Conservation (phyloP, 2,329 filamentous ascomycete genomes). For the Emergomyces africanus region DNA sequence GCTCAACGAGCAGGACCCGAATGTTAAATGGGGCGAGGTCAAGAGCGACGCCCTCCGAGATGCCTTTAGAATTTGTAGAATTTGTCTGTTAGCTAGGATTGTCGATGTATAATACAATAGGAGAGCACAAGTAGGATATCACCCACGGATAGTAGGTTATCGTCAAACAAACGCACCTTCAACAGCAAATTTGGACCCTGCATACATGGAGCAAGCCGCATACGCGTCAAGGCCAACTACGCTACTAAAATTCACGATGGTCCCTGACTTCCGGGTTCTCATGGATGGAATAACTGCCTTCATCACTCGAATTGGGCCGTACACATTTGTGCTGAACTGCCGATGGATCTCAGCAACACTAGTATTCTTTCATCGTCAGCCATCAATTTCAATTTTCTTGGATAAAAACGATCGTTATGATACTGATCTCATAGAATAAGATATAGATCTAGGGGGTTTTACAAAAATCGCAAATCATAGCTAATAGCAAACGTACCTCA, state of each 20-base stretch:
- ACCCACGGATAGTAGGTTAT: neutral
- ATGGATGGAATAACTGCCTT: slow-evolving; percentile 16
- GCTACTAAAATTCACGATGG: slow-evolving; percentile 17
- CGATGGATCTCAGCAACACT: slow-evolving; percentile 13
- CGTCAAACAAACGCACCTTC: slow-evolving; percentile 13
- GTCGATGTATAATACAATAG: neutral
- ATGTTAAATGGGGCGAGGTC: slow-evolving; percentile 18
- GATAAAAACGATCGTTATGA: neutral
- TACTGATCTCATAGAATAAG: neutral
- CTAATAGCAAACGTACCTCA: slow-evolving; percentile 4
- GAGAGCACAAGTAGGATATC: neutral
- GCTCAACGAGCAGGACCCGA: slow-evolving; percentile 17
- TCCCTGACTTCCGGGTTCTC: slow-evolving; percentile 13
- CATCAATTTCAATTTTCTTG: neutral
- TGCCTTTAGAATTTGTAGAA: slow-evolving; percentile 8
- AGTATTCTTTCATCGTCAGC: neutral
- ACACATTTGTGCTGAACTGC: slow-evolving; percentile 17
- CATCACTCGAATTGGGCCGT: slow-evolving; percentile 15
- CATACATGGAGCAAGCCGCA: slow-evolving; percentile 17
- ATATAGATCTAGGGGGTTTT: neutral
- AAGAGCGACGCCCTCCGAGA: slow-evolving; percentile 15
- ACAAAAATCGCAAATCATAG: neutral
- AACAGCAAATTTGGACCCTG: slow-evolving; percentile 17
- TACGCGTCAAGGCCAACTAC: slow-evolving; percentile 13
- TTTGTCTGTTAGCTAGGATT: neutral